Percentiles rank a stretch among this genome's conserved stretches.
These are phyloP conservation scores for Botrytis aclada DNA, from an alignment of 2,329 filamentous ascomycete species.

Conservation along the genomic window DNA sequence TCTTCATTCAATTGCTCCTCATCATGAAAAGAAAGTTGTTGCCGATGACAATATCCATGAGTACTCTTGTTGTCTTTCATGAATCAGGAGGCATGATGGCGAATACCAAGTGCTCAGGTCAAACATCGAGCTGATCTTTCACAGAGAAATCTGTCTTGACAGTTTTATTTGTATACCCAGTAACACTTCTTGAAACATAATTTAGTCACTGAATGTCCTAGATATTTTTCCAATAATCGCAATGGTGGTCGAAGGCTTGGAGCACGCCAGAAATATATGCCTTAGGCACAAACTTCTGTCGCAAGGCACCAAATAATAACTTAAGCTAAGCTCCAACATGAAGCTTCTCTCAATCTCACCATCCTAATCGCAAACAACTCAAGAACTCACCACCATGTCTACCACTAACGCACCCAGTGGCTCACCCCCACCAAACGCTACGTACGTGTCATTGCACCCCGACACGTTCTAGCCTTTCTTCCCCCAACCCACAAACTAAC, in stretches of 20 bases:
- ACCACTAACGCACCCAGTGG: constrained; percentile 3
- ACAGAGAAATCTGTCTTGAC: background rate
- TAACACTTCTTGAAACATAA: background rate
- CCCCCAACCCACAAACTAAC: background rate
- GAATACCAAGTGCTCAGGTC: background rate
- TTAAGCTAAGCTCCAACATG: background rate
- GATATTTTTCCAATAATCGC: background rate
- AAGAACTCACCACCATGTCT: constrained; percentile 6
- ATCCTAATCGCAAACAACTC: background rate
- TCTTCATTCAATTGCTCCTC: background rate
- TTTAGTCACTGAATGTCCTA: background rate
- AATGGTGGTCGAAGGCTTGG: background rate
- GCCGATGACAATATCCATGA: background rate
- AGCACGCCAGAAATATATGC: background rate
- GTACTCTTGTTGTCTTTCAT: background rate
- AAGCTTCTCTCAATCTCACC: constrained; percentile 1
- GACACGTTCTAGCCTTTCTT: constrained; percentile 48
- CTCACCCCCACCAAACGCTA: constrained; percentile 50
- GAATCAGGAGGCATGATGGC: background rate
- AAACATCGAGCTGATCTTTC: background rate
- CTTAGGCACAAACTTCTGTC: background rate
- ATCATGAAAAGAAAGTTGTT: background rate
- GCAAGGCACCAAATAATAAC: constrained; percentile 2
- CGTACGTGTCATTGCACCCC: constrained; percentile 73
- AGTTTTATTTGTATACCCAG: background rate